Percentiles rank a stretch among this genome's conserved stretches.
Evolutionary conservation across 2,329 filamentous ascomycete species (phyloP).

Genomic region (Phyllosticta paracitricarpa): DNA sequence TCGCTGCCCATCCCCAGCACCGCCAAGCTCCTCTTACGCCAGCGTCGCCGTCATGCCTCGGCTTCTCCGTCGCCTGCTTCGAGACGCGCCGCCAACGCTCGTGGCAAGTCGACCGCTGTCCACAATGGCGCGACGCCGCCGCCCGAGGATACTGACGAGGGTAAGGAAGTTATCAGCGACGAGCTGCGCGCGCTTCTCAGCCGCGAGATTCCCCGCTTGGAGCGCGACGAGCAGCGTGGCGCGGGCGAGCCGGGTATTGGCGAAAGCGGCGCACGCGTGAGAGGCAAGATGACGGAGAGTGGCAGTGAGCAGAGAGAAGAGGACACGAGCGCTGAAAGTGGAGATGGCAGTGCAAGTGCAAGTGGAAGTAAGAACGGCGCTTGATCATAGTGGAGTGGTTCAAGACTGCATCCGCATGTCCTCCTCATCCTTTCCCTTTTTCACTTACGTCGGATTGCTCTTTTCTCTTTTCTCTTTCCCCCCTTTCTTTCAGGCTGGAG

Average conservation of each 20-base stretch:
- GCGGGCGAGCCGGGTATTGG: background rate
- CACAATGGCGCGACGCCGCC: conserved; percentile 17
- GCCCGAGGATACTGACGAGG: conserved; percentile 17
- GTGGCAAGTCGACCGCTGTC: conserved; percentile 13
- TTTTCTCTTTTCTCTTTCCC: background rate
- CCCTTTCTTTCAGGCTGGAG: background rate
- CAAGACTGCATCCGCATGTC: background rate
- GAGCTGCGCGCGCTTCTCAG: conserved; percentile 54
- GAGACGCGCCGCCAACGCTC: conserved; percentile 19
- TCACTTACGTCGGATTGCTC: too few relatives aligned
- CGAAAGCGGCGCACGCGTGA: background rate
- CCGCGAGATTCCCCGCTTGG: conserved; percentile 46
- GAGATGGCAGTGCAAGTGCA: background rate
- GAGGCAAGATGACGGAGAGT: background rate
- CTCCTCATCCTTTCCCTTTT: background rate
- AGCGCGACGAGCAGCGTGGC: conserved; percentile 12
- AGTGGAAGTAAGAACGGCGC: too few relatives aligned
- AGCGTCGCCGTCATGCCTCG: conserved; percentile 15
- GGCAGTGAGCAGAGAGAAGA: background rate
- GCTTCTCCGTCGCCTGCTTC: conserved; percentile 2
- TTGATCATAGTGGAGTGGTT: background rate
- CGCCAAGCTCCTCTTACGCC: conserved; percentile 35
- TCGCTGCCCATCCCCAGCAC: conserved; percentile 52
- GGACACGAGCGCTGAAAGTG: background rate
- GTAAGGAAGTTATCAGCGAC: conserved; percentile 47